phyloP scores from a whole-genome alignment of 2,329 filamentous ascomycete species.

The Mycocentrospora acerina region DNA sequence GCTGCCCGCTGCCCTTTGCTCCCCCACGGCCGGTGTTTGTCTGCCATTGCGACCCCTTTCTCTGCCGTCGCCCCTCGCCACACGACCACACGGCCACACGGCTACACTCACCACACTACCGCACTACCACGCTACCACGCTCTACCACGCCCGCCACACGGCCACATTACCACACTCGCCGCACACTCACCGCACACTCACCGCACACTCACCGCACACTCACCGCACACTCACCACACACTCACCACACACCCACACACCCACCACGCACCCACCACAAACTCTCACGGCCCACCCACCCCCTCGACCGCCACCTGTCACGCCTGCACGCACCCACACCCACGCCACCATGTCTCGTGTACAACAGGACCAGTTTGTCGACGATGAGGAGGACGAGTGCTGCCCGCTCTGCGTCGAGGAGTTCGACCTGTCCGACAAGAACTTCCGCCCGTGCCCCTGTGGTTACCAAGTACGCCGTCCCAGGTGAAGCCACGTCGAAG shows the following conservation, averaged over 20 bases:
- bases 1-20: no score
- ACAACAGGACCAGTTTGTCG: conserved; percentile 56
- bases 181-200: no score
- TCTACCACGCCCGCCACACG: no score
- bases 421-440: conserved; percentile 95
- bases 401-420: conserved; percentile 99
- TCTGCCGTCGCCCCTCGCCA: conserved; percentile 8
- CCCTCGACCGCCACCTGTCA: conserved; percentile 29
- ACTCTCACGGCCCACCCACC: conserved; percentile 14
- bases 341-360: conserved; percentile 49
- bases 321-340: conserved; percentile 9
- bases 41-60: conserved; percentile 21
- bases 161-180: no score
- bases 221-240: no score
- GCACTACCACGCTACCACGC: not conserved
- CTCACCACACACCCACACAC: not conserved
- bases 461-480: conserved; percentile 82
- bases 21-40: conserved; percentile 36
- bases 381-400: conserved; percentile 54
- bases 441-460: conserved; percentile 95
- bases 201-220: no score
- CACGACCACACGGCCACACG: no score
- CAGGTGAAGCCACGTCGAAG: conserved; percentile 9
- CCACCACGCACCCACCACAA: no score
- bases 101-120: conserved; percentile 3